Evolutionary conservation across 352 stramenopile species (phyloP).

Genomic region (Albugo laibachii): DNA sequence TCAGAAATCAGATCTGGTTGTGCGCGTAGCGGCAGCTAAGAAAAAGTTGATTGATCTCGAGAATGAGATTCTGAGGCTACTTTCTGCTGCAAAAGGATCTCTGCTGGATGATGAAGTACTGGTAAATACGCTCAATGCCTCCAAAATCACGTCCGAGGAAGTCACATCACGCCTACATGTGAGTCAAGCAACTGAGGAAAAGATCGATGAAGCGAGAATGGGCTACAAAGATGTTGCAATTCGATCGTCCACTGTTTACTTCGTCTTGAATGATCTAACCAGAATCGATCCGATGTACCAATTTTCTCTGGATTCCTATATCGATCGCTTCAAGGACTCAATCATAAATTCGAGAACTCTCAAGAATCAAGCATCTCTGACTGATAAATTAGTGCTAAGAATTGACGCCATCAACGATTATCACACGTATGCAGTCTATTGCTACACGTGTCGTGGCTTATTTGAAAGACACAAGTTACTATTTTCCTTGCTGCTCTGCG

Average conservation of each 20-base stretch:
- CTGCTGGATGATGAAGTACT: conserved; percentile 89
- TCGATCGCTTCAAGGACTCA: conserved; percentile 87
- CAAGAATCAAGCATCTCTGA: conserved; percentile 59
- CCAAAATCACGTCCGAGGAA: conserved; percentile 82
- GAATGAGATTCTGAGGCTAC: conserved; percentile 82
- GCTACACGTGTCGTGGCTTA: conserved; percentile 86
- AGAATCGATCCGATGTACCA: conserved; percentile 95
- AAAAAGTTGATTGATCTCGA: conserved; percentile 84
- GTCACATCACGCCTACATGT: conserved; percentile 78
- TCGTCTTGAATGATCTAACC: conserved; percentile 90
- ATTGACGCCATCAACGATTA: conserved; percentile 90
- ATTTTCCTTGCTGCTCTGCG: conserved; percentile 89
- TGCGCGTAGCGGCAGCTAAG: conserved; percentile 89
- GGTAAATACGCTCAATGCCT: conserved; percentile 87
- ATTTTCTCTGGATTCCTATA: conserved; percentile 90
- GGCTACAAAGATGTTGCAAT: conserved; percentile 79
- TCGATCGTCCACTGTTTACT: conserved; percentile 89
- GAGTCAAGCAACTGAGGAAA: conserved; percentile 76
- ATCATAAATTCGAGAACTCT: conserved; percentile 76
- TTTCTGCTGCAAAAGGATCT: conserved; percentile 88
- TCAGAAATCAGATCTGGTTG: conserved; percentile 82
- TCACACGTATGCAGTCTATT: conserved; percentile 90
- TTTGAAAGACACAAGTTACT: conserved; percentile 94
- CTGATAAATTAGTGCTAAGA: conserved; percentile 63
- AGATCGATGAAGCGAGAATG: conserved; percentile 85